phyloP scores from a whole-genome alignment of 805 yeast genomes.

The Clavispora santaluciae region DNA sequence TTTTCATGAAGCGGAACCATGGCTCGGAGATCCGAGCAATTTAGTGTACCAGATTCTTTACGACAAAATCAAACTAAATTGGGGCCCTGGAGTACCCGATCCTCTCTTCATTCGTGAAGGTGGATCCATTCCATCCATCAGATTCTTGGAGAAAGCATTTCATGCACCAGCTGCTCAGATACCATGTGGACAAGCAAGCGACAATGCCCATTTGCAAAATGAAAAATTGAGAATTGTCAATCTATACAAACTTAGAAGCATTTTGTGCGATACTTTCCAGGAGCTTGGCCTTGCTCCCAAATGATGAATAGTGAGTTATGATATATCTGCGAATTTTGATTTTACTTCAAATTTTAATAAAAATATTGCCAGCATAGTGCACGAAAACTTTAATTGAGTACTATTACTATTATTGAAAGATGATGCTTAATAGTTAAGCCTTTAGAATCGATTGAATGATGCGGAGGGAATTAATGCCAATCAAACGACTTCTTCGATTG shows the following conservation, averaged over 20 bases:
- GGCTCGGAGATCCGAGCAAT: conserved; percentile 87
- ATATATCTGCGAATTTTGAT: too few species aligned
- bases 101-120: conserved; percentile 93
- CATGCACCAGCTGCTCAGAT: conserved; percentile 90
- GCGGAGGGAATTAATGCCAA: too few species aligned
- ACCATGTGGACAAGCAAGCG: conserved; percentile 94
- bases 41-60: conserved; percentile 65
- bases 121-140: conserved; percentile 89
- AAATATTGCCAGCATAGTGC: too few species aligned
- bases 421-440: neutral
- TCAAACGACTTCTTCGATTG: neutral
- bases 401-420: too few species aligned
- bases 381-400: too few species aligned
- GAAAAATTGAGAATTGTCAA: conserved; percentile 80
- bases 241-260: conserved; percentile 65
- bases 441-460: too few species aligned
- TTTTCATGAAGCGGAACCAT: conserved; percentile 87
- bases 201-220: conserved; percentile 87
- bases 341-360: too few species aligned
- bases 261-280: conserved; percentile 51
- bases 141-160: conserved; percentile 77
- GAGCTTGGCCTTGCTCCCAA: conserved; percentile 23
- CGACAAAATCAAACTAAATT: conserved; percentile 57
- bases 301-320: too few species aligned
- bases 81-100: conserved; percentile 55